A percentile compares a stretch with the other conserved stretches of the same genome.
Conservation (phyloP, 192 early-diverging fungal genomes). For the Backusella macrospora region DNA sequence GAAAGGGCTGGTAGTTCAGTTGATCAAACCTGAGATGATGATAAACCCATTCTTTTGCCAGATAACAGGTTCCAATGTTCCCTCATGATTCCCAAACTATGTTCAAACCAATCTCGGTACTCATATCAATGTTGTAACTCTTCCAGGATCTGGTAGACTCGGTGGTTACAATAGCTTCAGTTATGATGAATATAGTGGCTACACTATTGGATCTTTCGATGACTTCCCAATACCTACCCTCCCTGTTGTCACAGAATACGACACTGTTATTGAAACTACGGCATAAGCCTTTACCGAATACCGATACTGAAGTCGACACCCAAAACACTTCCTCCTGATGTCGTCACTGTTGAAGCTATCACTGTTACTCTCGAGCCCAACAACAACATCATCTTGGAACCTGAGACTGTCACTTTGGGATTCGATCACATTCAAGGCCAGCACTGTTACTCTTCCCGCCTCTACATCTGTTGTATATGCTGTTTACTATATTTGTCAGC, state of each 20-base stretch:
- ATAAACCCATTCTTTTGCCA: constrained; percentile 9
- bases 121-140: background rate
- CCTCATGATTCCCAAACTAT: background rate
- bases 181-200: background rate
- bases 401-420: background rate
- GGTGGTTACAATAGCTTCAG: too few species aligned
- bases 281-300: background rate
- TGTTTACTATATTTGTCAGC: background rate
- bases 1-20: background rate
- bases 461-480: background rate
- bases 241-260: background rate
- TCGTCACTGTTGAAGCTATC: background rate
- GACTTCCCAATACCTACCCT: background rate
- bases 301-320: background rate
- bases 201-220: background rate
- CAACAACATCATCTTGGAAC: background rate
- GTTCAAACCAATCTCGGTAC: background rate
- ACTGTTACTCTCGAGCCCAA: background rate
- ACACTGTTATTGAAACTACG: background rate
- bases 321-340: background rate
- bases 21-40: background rate
- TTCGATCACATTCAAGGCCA: background rate
- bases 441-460: background rate
- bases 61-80: background rate
- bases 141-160: background rate